phyloP scores from a whole-genome alignment of 2,329 filamentous ascomycete genomes.

The Thermoascus crustaceus region DNA sequence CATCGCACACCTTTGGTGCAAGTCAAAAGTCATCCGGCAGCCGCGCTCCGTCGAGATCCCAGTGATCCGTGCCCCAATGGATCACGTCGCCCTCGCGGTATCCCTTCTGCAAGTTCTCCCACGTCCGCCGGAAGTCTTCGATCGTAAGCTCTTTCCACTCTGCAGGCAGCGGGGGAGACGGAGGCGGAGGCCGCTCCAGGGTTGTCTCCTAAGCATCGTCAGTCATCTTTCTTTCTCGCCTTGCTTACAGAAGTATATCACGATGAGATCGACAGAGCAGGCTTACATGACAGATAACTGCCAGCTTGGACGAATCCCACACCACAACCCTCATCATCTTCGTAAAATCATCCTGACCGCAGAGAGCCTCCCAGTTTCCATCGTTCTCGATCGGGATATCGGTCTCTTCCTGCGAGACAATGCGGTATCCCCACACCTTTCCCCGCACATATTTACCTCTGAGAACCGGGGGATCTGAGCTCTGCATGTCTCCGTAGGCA shows the following conservation, averaged over 20 bases:
- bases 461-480: neutral
- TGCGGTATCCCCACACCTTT: conserved; percentile 8
- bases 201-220: neutral
- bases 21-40: too few relatives aligned
- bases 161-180: neutral
- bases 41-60: too few relatives aligned
- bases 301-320: conserved; percentile 2
- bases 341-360: conserved; percentile 6
- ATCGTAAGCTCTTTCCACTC: neutral
- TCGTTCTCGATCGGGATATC: neutral
- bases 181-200: neutral
- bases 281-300: conserved; percentile 10
- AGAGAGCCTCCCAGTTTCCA: conserved; percentile 6
- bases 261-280: neutral
- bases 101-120: too few relatives aligned
- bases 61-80: too few relatives aligned
- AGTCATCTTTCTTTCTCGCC: too few relatives aligned
- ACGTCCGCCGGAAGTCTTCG: neutral
- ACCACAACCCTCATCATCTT: conserved; percentile 5
- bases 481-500: neutral
- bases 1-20: too few relatives aligned
- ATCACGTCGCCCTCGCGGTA: too few relatives aligned
- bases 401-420: conserved; percentile 1
- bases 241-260: too few relatives aligned
- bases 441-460: neutral